phyloP scores from a whole-genome alignment of 768 basidiomycete species.

The Crepidotus variabilis region DNA sequence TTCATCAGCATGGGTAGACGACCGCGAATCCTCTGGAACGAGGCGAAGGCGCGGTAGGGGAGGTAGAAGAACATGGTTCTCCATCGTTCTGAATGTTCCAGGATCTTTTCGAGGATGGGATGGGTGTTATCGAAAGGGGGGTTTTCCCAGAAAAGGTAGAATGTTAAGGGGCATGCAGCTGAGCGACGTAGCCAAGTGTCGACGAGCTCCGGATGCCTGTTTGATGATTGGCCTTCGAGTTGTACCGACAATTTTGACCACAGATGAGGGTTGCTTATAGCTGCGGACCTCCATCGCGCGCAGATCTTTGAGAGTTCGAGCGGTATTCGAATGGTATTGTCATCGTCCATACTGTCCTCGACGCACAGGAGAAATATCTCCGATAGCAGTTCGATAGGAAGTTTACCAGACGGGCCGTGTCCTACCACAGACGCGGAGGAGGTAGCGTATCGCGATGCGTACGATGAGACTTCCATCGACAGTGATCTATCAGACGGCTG shows the following conservation, averaged over 20 bases:
- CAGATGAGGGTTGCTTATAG: constrained; percentile 33
- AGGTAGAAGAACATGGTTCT: constrained; percentile 30
- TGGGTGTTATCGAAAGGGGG: constrained; percentile 23
- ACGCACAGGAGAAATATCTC: constrained; percentile 39
- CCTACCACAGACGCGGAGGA: constrained; percentile 8
- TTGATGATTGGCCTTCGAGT: constrained; percentile 17
- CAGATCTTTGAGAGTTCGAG: constrained; percentile 37
- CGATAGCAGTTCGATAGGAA: constrained; percentile 38
- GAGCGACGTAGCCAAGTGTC: constrained; percentile 30
- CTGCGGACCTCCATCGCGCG: constrained; percentile 35
- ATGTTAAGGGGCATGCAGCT: constrained; percentile 27
- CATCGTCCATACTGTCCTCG: constrained; percentile 27
- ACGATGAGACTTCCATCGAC: constrained; percentile 4
- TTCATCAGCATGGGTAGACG: constrained; percentile 27
- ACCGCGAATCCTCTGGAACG: constrained; percentile 22
- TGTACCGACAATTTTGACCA: constrained; percentile 37
- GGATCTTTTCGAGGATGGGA: constrained; percentile 26
- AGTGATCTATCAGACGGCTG: constrained; percentile 4
- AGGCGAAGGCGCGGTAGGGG: constrained; percentile 26
- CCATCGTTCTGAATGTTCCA: constrained; percentile 28
- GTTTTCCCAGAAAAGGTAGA: constrained; percentile 32
- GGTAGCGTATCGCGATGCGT: not conserved
- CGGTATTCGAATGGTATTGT: constrained; percentile 33
- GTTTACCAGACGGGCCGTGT: constrained; percentile 17
- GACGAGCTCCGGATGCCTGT: constrained; percentile 20